Evolutionary conservation across 495 filamentous ascomycete species (phyloP), one percentile per base, ranked within the genome.

Genomic region (Tuber microsphaerosporum): DNA sequence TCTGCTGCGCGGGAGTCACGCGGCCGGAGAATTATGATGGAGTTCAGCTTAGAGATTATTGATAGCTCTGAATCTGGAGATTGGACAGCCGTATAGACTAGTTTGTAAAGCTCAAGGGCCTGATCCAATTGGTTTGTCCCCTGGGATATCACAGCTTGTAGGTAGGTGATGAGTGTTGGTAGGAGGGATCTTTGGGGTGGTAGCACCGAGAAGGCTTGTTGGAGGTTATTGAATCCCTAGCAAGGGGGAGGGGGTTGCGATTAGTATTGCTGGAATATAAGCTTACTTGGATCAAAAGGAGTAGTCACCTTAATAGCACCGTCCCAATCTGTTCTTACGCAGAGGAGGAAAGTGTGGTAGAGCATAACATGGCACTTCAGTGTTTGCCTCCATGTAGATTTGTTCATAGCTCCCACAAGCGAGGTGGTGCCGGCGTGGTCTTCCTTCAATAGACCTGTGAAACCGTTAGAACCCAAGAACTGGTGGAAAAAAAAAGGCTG

Each of bases 11-110:
- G 85, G 41, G 90, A 88, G 0, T 83, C 76, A 12, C 88, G 88
- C 51, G 90, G 85, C 69, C 93, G 92, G 77, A 97, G 85, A 74
- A 98, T 95, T 82, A 94, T 90, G 41, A 97, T 84, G 37, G 88
- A 87, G 84, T 97, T 98, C 75, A 99, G 88, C 7, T 89, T 85
- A 7, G 93, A 91, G 17, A 98, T 88, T 71, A 97, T 88, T 14
- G 90, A 86, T 31, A 96, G 85, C 76, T 97, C 92, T 5, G 88
- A 87, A 70, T 88, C 87, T 48, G 77, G 84, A 80, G 84, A 75
- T 81, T 87, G 73, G 79, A 84, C 26, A 80, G 81, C 43, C 85
- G 82, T 26, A 91, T 75, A 97, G 88, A 48, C 85, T 82, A 16
- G 85, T 82, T 61, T 89, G 87, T 80, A 97, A 26, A 91, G 86